These are phyloP conservation scores for Pinus taeda DNA, from an alignment of 75 land plant genomes.

Conservation along the genomic window DNA sequence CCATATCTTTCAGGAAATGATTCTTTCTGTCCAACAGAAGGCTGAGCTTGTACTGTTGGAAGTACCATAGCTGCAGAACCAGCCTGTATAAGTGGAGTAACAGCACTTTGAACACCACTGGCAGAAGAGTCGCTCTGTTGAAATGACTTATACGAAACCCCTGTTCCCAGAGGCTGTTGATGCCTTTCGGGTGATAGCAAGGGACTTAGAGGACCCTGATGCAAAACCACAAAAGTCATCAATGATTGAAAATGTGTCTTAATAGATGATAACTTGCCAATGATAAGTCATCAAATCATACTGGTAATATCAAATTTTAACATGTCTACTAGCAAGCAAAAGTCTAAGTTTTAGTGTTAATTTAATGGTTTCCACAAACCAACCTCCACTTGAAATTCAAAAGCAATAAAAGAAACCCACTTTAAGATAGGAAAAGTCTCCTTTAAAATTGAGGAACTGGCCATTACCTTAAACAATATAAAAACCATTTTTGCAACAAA, in stretches of 20 bases:
- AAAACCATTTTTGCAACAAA: background rate
- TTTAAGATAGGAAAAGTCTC: no score
- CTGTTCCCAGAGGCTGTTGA: constrained; percentile 1
- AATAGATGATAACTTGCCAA: background rate
- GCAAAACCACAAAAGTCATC: background rate
- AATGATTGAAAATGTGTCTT: background rate
- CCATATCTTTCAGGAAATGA: constrained; percentile 58
- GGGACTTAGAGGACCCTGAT: constrained; percentile 8
- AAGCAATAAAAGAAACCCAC: no score
- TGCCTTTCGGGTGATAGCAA: constrained; percentile 6
- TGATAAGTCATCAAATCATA: background rate
- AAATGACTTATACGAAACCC: background rate
- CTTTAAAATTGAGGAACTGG: background rate
- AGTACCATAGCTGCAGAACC: constrained; percentile 22
- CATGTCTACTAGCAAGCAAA: background rate
- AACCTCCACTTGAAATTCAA: background rate
- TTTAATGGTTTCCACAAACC: background rate
- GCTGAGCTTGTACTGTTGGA: constrained; percentile 18
- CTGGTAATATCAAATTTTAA: background rate
- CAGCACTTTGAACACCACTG: constrained; percentile 2
- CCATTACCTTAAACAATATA: background rate
- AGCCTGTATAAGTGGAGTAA: background rate
- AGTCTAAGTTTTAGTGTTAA: background rate
- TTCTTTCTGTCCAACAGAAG: constrained; percentile 30
- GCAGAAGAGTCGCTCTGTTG: background rate